Evolutionary conservation across 805 yeast species (phyloP).

Genomic region (Candida mattraensis): DNA sequence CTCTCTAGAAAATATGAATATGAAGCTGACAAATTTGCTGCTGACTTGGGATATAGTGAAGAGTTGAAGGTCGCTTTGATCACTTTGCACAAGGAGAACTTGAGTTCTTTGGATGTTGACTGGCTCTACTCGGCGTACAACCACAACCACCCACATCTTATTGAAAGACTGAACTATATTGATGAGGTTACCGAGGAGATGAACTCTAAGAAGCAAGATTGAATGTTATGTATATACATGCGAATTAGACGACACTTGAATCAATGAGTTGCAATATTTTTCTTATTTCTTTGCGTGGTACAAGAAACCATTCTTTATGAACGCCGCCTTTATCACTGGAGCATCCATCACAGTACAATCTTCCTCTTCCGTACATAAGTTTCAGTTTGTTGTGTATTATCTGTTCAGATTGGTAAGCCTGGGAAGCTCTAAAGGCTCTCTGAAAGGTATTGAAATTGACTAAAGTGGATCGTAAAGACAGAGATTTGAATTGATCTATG

Average conservation of each 20-base stretch:
- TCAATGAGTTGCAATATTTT: slow-evolving; percentile 38
- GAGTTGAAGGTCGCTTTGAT: slow-evolving; percentile 73
- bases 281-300: slow-evolving; percentile 43
- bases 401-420: slow-evolving; percentile 40
- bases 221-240: not conserved
- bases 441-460: slow-evolving; percentile 24
- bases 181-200: slow-evolving; percentile 35
- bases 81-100: slow-evolving; percentile 74
- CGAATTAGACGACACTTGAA: slow-evolving; percentile 9
- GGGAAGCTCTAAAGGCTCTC: slow-evolving; percentile 37
- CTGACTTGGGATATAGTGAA: slow-evolving; percentile 65
- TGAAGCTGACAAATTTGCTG: slow-evolving; percentile 90
- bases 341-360: slow-evolving; percentile 50
- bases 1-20: slow-evolving; percentile 86
- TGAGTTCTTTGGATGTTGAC: slow-evolving; percentile 86
- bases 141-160: slow-evolving; percentile 87
- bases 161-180: slow-evolving; percentile 83
- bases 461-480: slow-evolving; percentile 8
- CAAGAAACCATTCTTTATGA: slow-evolving; percentile 59
- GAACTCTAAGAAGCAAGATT: slow-evolving; percentile 22
- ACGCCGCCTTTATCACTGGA: slow-evolving; percentile 17
- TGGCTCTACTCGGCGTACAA: slow-evolving; percentile 86
- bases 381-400: slow-evolving; percentile 41
- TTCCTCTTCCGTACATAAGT: slow-evolving; percentile 46
- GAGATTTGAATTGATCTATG: slow-evolving; percentile 9